Evolutionary conservation across 441 rosid genomes (phyloP), one percentile per base, ranked within the genome.

Genomic region (Erysimum pusillum): DNA sequence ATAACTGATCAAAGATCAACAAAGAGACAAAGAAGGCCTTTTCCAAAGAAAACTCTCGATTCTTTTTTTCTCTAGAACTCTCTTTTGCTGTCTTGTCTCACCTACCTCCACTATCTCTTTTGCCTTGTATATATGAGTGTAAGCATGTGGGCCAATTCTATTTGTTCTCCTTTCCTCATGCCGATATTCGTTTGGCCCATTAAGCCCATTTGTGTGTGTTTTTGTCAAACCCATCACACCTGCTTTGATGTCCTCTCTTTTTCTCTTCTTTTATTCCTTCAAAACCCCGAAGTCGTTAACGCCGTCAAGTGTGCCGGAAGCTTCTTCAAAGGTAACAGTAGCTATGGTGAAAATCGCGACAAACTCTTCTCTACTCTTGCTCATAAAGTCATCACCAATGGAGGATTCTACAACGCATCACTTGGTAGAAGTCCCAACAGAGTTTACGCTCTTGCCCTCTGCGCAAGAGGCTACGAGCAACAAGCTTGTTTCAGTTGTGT

Each of bases 321-420:
- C 52, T 63, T 5, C 67, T 22, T 63, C 36, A 2, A 25, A 36
- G 8, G 20, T 25, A 63, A 41, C 51, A 35, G 22, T 4, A 63
- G 36, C 22, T 63, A 53, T 8, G 52, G 6, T 9, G 35, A 62
- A 0, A 41, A 62, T 8, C 51, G 20, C 0, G 4, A 4, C 4
- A 22, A 8, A 6, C 63, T 71, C 52, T 67, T 73, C 22, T 39
- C 80, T 58, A 49, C 80, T 39, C 78, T 84, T 22, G 61, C 73
- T 13, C 10, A 80, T 15, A 64, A 81, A 25, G 74, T 71, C 39
- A 52, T 56, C 3, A 1, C 9, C 2, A 20, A 61, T 0, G 18
- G 49, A 7, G 80, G 76, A 39, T 84, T 78, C 69, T 80, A 76
- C 76, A 79, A 69, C 45, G 73, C 81, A 51, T 68, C 75, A 2